Evolutionary conservation across 257 asterid genomes (phyloP).

Genomic region (Rhazya stricta): DNA sequence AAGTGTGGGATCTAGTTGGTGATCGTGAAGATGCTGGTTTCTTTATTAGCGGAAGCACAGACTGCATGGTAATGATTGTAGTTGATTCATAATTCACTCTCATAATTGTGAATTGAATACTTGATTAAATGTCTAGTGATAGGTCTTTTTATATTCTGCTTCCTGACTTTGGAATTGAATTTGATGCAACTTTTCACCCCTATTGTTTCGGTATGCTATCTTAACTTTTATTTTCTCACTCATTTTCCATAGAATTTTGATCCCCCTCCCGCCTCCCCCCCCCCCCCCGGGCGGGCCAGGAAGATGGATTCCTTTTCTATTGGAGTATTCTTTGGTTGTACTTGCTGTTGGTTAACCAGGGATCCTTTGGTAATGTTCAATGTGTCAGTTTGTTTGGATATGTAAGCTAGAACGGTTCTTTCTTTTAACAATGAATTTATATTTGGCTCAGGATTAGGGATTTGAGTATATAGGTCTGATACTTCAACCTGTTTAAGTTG

Average conservation of each 20-base stretch:
- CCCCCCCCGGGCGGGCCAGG: no score
- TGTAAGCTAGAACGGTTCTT: background rate
- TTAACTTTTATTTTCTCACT: no score
- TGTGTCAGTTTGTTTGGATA: background rate
- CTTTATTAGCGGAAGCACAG: slow-evolving; percentile 95
- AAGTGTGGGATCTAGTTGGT: slow-evolving; percentile 94
- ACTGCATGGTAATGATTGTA: slow-evolving; percentile 59
- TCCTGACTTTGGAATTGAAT: background rate
- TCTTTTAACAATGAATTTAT: background rate
- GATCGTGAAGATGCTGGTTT: slow-evolving; percentile 97
- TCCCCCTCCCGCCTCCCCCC: no score
- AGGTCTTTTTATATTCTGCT: slow-evolving; percentile 3
- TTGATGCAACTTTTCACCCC: background rate
- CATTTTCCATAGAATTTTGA: no score
- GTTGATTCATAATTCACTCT: background rate
- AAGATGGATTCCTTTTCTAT: no score
- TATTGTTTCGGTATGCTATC: background rate
- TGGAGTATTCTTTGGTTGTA: no score
- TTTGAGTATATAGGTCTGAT: background rate
- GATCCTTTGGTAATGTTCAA: background rate
- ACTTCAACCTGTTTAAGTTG: background rate
- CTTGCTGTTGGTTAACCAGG: background rate
- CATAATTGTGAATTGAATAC: background rate
- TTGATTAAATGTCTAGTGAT: background rate
- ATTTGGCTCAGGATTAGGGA: background rate